Evolutionary conservation across 495 filamentous ascomycete genomes (phyloP).

Genomic region (Choiromyces venosus): DNA sequence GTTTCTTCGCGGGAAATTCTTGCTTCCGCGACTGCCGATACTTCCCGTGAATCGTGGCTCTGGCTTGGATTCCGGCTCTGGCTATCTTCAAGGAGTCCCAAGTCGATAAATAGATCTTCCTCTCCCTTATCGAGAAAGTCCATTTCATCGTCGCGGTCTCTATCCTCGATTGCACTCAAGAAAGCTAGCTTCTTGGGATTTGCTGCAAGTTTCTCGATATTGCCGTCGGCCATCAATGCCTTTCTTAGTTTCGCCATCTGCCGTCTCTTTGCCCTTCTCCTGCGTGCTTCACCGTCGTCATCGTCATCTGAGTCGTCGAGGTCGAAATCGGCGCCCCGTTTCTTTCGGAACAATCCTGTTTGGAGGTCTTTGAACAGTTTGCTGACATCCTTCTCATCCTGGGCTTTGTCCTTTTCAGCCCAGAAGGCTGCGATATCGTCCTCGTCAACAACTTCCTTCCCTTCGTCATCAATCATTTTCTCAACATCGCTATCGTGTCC

Average conservation of each 20-base stretch:
- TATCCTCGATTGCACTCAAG: constrained; percentile 80
- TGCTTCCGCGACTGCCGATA: constrained; percentile 50
- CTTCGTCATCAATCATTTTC: constrained; percentile 83
- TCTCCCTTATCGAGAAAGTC: constrained; percentile 63
- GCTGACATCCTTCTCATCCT: constrained; percentile 76
- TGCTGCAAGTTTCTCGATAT: constrained; percentile 79
- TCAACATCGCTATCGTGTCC: constrained; percentile 60
- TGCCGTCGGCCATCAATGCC: constrained; percentile 82
- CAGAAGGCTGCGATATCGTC: constrained; percentile 75
- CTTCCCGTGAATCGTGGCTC: constrained; percentile 32
- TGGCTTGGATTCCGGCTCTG: constrained; percentile 40
- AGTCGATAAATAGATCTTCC: constrained; percentile 47
- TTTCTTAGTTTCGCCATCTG: constrained; percentile 91
- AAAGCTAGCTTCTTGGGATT: constrained; percentile 89
- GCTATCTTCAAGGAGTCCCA: constrained; percentile 47
- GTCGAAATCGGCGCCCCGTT: constrained; percentile 65
- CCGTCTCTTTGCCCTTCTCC: constrained; percentile 70
- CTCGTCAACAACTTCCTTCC: constrained; percentile 64
- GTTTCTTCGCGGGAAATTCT: constrained; percentile 13
- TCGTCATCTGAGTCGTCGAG: constrained; percentile 81
- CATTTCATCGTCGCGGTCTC: constrained; percentile 68
- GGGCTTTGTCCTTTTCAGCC: constrained; percentile 64
- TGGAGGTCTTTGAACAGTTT: constrained; percentile 90
- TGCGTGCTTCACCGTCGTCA: constrained; percentile 69
- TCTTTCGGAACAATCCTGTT: constrained; percentile 73